These are phyloP conservation scores for Balamuthia mandrillaris DNA, from an alignment of 208 protist species.

Conservation along the genomic window DNA sequence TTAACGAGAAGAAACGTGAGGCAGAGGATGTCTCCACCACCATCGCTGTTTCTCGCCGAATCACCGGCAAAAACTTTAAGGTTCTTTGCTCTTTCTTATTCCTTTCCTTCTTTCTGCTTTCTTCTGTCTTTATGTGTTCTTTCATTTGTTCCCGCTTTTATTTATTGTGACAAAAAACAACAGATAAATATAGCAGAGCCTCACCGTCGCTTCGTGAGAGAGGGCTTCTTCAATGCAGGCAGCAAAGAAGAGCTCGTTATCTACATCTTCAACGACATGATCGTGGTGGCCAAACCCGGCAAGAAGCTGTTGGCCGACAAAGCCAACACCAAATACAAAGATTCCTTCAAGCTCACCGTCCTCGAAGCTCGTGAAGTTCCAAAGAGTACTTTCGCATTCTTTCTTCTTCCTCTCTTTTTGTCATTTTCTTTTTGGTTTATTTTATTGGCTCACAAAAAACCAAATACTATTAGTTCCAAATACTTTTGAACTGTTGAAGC, in stretches of 20 bases:
- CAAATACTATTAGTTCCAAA: not conserved
- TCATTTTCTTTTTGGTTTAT: not conserved
- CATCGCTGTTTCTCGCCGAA: not conserved
- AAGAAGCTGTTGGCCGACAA: not conserved
- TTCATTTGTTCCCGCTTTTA: not conserved
- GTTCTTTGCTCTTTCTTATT: not conserved
- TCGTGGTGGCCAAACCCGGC: not conserved
- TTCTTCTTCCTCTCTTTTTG: not conserved
- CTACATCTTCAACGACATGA: slow-evolving; percentile 11
- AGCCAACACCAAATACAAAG: not conserved
- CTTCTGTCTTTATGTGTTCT: not conserved
- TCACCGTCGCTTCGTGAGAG: not conserved
- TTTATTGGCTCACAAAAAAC: not conserved
- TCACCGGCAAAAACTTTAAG: not conserved
- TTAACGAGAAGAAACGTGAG: not conserved
- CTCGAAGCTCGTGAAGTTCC: not conserved
- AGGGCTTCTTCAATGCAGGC: not conserved
- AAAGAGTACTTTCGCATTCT: not conserved
- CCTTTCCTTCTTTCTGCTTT: not conserved
- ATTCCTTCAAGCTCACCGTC: not conserved
- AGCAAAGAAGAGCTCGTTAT: not conserved
- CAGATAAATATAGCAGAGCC: not conserved
- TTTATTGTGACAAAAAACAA: not conserved
- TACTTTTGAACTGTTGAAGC: not conserved
- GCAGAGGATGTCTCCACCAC: not conserved